These are phyloP conservation scores for Crithidia mellificae DNA, from an alignment of 208 protist genomes.

Conservation along the genomic window DNA sequence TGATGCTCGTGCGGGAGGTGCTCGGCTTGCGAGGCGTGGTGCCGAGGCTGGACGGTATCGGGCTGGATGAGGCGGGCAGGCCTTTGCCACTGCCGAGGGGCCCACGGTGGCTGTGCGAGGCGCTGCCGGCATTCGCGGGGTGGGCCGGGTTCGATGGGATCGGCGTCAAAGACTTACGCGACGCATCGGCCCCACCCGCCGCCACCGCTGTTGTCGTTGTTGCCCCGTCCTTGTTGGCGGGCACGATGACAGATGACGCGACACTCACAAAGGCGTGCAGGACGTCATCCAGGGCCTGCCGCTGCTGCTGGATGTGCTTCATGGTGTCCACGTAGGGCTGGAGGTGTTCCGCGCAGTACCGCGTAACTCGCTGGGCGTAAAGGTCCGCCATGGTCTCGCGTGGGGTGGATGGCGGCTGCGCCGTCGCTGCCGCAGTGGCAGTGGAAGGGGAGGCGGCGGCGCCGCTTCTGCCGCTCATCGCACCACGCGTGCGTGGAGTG, in stretches of 20 bases:
- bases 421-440: background rate
- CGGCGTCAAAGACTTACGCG: constrained; percentile 7
- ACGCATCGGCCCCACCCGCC: constrained; percentile 6
- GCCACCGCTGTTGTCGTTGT: constrained; percentile 1
- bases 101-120: constrained; percentile 15
- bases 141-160: background rate
- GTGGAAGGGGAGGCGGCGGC: no score
- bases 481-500: constrained; percentile 11
- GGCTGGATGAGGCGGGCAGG: background rate
- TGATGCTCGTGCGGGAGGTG: constrained; percentile 15
- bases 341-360: constrained; percentile 66
- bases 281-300: constrained; percentile 37
- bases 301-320: constrained; percentile 42
- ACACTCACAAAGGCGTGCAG: constrained; percentile 44
- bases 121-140: constrained; percentile 5
- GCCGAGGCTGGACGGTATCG: constrained; percentile 17
- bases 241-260: constrained; percentile 8
- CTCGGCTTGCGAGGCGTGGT: constrained; percentile 28
- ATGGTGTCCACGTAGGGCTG: constrained; percentile 57
- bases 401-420: background rate
- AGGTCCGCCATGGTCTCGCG: constrained; percentile 15
- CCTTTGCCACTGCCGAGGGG: constrained; percentile 16
- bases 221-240: background rate
- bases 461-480: constrained; percentile 7
- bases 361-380: constrained; percentile 40